These are phyloP conservation scores for Setaria viridis DNA, from an alignment of 202 grass and related monocot species.

Conservation along the genomic window DNA sequence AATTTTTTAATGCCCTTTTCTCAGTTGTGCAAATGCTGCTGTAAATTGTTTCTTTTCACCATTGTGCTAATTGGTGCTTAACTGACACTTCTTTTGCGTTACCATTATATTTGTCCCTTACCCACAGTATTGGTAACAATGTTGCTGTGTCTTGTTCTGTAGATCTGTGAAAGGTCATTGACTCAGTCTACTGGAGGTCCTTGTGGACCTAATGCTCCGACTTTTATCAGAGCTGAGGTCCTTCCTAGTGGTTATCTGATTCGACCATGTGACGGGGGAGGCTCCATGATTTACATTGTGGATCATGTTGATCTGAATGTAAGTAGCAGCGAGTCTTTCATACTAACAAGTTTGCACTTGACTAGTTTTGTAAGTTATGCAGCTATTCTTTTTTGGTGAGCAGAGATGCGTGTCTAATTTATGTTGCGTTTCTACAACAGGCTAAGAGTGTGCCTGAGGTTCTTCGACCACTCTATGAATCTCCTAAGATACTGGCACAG, in stretches of 20 bases:
- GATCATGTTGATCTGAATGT: constrained; percentile 99
- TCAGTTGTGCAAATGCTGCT: not conserved
- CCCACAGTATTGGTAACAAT: not conserved
- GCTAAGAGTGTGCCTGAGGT: constrained; percentile 94
- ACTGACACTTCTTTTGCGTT: not conserved
- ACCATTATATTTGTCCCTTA: not conserved
- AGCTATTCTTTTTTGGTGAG: not conserved
- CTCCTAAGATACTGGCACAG: constrained; percentile 89
- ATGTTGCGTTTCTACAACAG: constrained; percentile 38
- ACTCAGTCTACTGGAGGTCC: constrained; percentile 89
- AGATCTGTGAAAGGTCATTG: constrained; percentile 98
- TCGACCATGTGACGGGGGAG: constrained; percentile 92
- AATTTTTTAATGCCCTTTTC: not conserved
- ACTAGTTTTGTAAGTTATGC: not conserved
- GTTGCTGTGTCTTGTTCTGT: constrained; percentile 20
- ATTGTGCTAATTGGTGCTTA: not conserved
- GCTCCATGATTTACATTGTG: constrained; percentile 99
- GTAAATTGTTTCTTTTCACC: constrained; percentile 15
- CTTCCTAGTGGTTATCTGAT: constrained; percentile 96
- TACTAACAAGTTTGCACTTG: constrained; percentile 16
- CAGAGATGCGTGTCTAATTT: not conserved
- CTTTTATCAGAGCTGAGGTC: constrained; percentile 92
- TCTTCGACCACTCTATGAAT: constrained; percentile 89
- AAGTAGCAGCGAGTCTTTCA: constrained; percentile 43
- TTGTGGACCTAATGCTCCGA: constrained; percentile 66